These are phyloP conservation scores for Xylaria telfairii DNA, from an alignment of 495 filamentous ascomycete species.

Conservation along the genomic window DNA sequence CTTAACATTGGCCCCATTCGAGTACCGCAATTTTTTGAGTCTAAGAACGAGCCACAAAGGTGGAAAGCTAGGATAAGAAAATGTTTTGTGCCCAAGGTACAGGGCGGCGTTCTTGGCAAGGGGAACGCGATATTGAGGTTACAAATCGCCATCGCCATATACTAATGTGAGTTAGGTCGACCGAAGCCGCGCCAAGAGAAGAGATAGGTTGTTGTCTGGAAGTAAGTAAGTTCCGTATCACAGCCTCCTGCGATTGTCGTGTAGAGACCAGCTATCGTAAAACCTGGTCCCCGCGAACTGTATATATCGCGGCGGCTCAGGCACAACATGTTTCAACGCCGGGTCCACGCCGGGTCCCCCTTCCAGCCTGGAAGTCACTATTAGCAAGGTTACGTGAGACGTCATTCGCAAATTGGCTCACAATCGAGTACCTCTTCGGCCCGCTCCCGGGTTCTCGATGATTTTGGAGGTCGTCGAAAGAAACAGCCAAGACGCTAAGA, in stretches of 20 bases:
- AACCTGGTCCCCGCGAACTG: not conserved
- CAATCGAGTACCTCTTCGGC: not conserved
- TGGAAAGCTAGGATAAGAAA: not conserved
- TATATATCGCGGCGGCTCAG: not conserved
- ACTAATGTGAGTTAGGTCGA: conserved; percentile 8
- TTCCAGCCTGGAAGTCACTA: not conserved
- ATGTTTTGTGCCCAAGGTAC: conserved; percentile 1
- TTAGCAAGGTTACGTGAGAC: not conserved
- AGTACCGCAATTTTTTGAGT: not conserved
- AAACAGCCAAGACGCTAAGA: conserved; percentile 13
- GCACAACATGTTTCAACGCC: conserved; percentile 1
- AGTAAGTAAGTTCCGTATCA: not conserved
- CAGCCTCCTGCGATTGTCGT: conserved; percentile 3
- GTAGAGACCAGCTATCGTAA: not conserved
- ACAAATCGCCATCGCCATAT: conserved; percentile 11
- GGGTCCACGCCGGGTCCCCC: too few relatives aligned
- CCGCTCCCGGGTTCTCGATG: not conserved
- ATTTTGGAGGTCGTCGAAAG: conserved; percentile 13
- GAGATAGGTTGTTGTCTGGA: not conserved
- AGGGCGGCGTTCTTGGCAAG: conserved; percentile 13
- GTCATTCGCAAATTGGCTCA: not conserved
- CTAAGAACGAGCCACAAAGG: not conserved
- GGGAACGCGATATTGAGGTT: conserved; percentile 1
- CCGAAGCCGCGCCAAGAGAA: conserved; percentile 4
- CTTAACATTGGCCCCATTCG: not conserved